These are phyloP conservation scores for Erodium texanum DNA, from an alignment of 441 rosid species.

Conservation along the genomic window DNA sequence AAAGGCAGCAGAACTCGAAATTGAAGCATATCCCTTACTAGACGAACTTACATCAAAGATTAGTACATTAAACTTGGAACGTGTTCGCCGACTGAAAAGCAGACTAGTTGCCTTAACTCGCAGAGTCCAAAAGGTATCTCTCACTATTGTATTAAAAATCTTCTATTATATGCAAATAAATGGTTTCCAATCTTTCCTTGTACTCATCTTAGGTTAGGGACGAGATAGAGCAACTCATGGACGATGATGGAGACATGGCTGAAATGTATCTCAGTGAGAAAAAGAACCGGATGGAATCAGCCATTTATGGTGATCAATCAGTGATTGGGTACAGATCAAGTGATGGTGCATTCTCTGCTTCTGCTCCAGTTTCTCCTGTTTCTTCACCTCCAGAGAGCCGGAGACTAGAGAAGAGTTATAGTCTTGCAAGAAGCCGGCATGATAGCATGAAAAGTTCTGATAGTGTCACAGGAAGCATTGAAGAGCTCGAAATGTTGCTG, in stretches of 20 bases:
- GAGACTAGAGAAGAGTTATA: constrained; percentile 76
- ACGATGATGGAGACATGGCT: constrained; percentile 99
- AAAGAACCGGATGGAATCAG: constrained; percentile 74
- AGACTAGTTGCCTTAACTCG: constrained; percentile 91
- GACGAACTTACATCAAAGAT: constrained; percentile 97
- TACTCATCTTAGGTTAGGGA: constrained; percentile 58
- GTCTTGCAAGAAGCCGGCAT: constrained; percentile 84
- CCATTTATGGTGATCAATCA: constrained; percentile 73
- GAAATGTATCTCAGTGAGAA: constrained; percentile 98
- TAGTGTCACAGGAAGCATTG: constrained; percentile 61
- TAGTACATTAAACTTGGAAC: constrained; percentile 90
- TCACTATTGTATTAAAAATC: not conserved
- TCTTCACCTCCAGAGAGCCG: constrained; percentile 74
- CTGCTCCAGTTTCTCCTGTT: constrained; percentile 95
- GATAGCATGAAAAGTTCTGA: constrained; percentile 49
- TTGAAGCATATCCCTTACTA: constrained; percentile 93
- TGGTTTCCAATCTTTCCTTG: constrained; percentile 6
- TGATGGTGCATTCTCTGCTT: constrained; percentile 57
- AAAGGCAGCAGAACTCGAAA: constrained; percentile 94
- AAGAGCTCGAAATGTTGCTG: constrained; percentile 94
- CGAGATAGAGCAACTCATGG: constrained; percentile 98
- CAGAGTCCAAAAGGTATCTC: constrained; percentile 85
- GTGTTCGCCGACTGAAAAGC: constrained; percentile 86
- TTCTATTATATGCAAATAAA: constrained; percentile 11
- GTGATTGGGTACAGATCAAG: constrained; percentile 56